Evolutionary conservation across 2,329 filamentous ascomycete genomes (phyloP), one percentile per base, ranked within the genome.

Genomic region (Aureobasidium namibiae): DNA sequence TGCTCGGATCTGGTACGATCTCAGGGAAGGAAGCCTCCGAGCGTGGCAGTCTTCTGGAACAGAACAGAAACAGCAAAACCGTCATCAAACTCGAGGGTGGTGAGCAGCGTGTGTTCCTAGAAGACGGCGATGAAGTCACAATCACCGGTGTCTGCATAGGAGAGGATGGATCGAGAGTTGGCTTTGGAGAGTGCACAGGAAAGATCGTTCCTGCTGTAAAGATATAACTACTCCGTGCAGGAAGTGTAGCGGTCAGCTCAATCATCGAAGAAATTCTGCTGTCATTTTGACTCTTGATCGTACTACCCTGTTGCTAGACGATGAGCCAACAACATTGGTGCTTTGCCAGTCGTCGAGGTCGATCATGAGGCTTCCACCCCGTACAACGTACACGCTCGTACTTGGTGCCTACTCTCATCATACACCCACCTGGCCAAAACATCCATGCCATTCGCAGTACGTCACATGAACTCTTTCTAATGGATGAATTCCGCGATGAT

Each of bases 1-100:
- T 94, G 56, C 74, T 94, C 6, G 89, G 88, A 2, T 89, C 86
- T 2, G 89, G 89, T 3, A 94, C 89, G 1, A 92, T 94, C 66
- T 86, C 82, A 44, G 89, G 89, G 2, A 77, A 72, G 5, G 77
- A 77, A 45, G 71, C 74, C n/a, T 73, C 74, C 11, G 82, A 83
- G 7, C 76, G 85, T 63, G 89, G 89, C 1, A 87, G 86, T 67
- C 72, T 92, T 49, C 71, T 92, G 45, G 89, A 94, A 73, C 83
- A 87, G 68, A 89, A 82, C 0, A 77, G 84, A 62, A 84, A 83
- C 36, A 89, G 89, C 1, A 90, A 89, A 73, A 75, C 75, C 2
- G 72, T 81, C 0, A 76, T 92, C 24, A 77, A 79, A 65, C 72
- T 92, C 18, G 76, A 77, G 0, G 82, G 82, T 4, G 86, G 85